Evolutionary conservation across 768 basidiomycete genomes (phyloP).

Genomic region (Pulveroboletus ravenelii): DNA sequence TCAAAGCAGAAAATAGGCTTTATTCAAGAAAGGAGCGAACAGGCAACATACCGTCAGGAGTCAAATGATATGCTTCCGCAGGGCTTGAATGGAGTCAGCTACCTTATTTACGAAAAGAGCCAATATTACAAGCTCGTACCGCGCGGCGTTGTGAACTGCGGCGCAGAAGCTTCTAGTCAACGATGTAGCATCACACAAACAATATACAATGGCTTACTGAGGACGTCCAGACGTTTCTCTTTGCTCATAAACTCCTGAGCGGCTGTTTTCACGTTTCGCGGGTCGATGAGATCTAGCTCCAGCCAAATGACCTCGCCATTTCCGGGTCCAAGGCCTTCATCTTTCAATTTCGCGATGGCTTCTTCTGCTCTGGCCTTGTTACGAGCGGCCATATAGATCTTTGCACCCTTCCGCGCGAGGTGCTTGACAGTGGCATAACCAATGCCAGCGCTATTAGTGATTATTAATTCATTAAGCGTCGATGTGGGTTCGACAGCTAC

Average conservation of each 20-base stretch:
- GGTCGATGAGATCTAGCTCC: conserved; percentile 48
- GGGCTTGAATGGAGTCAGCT: conserved; percentile 15
- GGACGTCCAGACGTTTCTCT: conserved; percentile 51
- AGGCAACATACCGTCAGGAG: conserved; percentile 24
- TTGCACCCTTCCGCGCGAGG: conserved; percentile 51
- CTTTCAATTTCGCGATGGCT: conserved; percentile 44
- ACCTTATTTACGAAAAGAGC: background rate
- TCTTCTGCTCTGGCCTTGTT: conserved; percentile 41
- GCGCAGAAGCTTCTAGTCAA: background rate
- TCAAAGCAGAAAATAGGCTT: background rate
- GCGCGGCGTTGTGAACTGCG: conserved; percentile 53
- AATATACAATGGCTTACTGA: conserved; percentile 34
- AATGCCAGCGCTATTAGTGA: conserved; percentile 37
- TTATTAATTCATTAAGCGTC: no score
- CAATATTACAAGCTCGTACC: conserved; percentile 30
- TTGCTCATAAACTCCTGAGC: conserved; percentile 46
- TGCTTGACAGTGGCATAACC: conserved; percentile 49
- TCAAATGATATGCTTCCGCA: conserved; percentile 16
- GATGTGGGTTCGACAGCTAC: background rate
- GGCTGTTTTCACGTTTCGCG: conserved; percentile 41
- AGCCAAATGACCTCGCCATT: conserved; percentile 47
- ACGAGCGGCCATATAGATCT: conserved; percentile 55
- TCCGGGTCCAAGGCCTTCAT: conserved; percentile 40
- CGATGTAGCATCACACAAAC: background rate
- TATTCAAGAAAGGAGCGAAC: background rate